These are phyloP conservation scores for Didymella exigua DNA, from an alignment of 2,329 filamentous ascomycete genomes.

Conservation along the genomic window DNA sequence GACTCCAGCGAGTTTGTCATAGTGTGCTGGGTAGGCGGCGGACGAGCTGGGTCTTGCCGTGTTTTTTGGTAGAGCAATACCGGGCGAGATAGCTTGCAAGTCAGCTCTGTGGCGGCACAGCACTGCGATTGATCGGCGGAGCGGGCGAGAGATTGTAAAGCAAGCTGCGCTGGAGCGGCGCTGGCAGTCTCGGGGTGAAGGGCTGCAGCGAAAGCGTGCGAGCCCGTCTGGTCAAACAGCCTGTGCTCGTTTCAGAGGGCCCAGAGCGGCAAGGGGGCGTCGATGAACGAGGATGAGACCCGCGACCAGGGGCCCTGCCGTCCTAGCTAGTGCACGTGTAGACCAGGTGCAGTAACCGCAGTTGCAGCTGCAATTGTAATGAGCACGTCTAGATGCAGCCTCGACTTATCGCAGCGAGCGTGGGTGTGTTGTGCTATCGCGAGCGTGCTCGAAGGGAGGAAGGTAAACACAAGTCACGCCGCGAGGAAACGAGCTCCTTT, in stretches of 20 bases:
- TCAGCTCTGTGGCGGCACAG: not conserved
- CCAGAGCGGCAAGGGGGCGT: conserved; percentile 33
- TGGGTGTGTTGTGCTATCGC: not conserved
- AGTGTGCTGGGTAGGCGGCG: conserved; percentile 14
- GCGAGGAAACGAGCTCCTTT: conserved; percentile 12
- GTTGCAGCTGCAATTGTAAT: not conserved
- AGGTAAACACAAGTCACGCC: not conserved
- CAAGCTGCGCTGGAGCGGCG: not conserved
- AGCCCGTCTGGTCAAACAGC: conserved; percentile 12
- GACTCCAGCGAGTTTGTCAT: conserved; percentile 51
- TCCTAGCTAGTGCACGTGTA: conserved; percentile 15
- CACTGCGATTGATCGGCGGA: conserved; percentile 5
- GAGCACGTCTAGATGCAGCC: not conserved
- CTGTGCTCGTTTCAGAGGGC: conserved; percentile 33
- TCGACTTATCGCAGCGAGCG: conserved; percentile 1
- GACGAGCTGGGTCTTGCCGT: conserved; percentile 6
- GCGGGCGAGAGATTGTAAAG: conserved; percentile 4
- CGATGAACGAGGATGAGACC: conserved; percentile 24
- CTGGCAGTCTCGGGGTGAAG: conserved; percentile 4
- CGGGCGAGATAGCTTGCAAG: not conserved
- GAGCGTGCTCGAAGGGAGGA: not conserved
- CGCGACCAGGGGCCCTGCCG: conserved; percentile 20
- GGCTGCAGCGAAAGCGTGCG: conserved; percentile 12
- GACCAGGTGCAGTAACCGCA: conserved; percentile 1
- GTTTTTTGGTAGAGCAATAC: conserved; percentile 15